phyloP scores from a whole-genome alignment of 2,329 filamentous ascomycete genomes.

The Kalaharituber pfeilii region DNA sequence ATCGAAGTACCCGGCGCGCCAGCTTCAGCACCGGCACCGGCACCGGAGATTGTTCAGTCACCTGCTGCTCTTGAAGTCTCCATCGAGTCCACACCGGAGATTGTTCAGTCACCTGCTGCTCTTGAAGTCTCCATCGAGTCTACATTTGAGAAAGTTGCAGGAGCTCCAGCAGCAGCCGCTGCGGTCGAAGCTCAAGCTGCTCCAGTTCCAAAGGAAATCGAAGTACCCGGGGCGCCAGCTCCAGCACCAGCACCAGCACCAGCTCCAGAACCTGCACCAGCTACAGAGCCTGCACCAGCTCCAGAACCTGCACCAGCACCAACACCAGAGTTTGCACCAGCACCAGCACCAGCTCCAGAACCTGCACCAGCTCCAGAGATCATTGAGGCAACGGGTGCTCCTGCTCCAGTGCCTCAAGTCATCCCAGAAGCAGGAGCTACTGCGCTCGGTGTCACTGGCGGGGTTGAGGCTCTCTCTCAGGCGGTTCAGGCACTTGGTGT shows the following conservation, averaged over 20 bases:
- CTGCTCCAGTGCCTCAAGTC: no score
- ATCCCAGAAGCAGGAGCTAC: neutral
- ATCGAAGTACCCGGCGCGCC: neutral
- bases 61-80: neutral
- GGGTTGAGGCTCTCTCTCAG: neutral
- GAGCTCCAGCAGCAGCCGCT: neutral
- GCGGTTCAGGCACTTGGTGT: neutral
- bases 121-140: no score
- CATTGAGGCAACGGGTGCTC: neutral
- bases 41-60: neutral
- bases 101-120: neutral
- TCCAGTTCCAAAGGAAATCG: neutral
- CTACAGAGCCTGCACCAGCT: neutral
- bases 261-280: neutral
- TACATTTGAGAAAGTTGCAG: neutral
- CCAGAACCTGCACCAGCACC: neutral
- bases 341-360: neutral
- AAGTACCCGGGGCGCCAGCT: neutral
- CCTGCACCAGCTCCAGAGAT: neutral
- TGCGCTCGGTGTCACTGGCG: neutral
- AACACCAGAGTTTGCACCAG: slow-evolving; percentile 1
- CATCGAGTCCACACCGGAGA: neutral
- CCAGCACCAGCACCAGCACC: neutral
- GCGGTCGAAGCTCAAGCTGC: neutral
- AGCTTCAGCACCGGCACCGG: neutral